These are phyloP conservation scores for Wickerhamomyces queroliae DNA, from an alignment of 805 yeast species.

Conservation along the genomic window DNA sequence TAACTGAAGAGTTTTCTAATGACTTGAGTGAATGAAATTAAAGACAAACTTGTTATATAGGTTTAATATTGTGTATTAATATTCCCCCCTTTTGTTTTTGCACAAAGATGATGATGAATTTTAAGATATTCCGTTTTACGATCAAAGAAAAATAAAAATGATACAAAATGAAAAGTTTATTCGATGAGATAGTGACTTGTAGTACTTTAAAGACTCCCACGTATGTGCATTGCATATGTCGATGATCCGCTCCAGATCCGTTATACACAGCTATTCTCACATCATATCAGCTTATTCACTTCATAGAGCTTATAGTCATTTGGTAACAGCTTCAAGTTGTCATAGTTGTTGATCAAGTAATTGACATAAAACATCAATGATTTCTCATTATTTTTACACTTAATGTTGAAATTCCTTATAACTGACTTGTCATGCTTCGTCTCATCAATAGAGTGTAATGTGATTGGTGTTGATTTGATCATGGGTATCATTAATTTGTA, in stretches of 20 bases:
- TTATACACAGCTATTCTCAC: too few relatives aligned
- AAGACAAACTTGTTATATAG: neutral
- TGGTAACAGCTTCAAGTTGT: constrained; percentile 7
- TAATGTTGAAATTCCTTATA: constrained; percentile 19
- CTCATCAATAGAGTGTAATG: neutral
- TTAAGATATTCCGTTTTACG: neutral
- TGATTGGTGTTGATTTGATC: constrained; percentile 5
- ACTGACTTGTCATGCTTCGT: constrained; percentile 1
- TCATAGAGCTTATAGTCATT: constrained; percentile 16
- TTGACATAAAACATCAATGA: constrained; percentile 16
- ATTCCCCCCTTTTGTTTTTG: neutral
- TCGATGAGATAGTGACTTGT: too few relatives aligned
- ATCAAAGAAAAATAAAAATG: neutral
- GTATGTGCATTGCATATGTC: too few relatives aligned
- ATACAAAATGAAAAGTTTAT: neutral
- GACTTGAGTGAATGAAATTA: neutral
- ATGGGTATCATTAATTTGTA: constrained; percentile 17
- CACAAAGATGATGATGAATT: neutral
- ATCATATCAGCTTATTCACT: constrained; percentile 5
- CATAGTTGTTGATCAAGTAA: constrained; percentile 15
- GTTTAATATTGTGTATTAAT: neutral
- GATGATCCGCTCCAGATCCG: too few relatives aligned
- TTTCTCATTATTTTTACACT: constrained; percentile 8
- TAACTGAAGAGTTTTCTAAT: constrained; percentile 9
- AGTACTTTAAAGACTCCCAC: too few relatives aligned